Evolutionary conservation across 371 early-diverging fungal species (phyloP).

Genomic region (Mortierella sp.): DNA sequence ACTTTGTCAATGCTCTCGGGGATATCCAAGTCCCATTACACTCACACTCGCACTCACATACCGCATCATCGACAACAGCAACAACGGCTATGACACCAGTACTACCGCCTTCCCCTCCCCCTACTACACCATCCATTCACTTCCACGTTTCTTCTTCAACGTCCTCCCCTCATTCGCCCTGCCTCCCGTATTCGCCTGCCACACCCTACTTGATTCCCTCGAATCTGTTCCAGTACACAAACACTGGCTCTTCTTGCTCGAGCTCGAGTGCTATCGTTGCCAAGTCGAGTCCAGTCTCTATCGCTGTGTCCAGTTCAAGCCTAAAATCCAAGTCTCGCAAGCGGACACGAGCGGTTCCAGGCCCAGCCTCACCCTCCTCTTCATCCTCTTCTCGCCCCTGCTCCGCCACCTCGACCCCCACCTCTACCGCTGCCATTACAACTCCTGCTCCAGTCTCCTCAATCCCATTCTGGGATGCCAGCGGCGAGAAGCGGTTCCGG

Average conservation of each 20-base stretch:
- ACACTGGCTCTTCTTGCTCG: not conserved
- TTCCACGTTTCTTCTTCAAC: not conserved
- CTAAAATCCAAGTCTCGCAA: not conserved
- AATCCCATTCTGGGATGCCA: not conserved
- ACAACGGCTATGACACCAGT: not conserved
- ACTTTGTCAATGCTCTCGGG: not conserved
- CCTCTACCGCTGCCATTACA: too few species aligned
- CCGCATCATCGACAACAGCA: not conserved
- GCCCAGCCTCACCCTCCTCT: not conserved
- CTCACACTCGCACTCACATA: too few species aligned
- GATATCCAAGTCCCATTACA: too few species aligned
- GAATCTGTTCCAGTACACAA: constrained; percentile 3
- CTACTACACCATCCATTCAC: not conserved
- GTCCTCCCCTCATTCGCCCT: not conserved
- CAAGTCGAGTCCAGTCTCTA: not conserved
- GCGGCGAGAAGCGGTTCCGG: not conserved
- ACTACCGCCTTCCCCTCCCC: not conserved
- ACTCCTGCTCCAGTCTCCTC: not conserved
- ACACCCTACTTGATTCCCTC: not conserved
- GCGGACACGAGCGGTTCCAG: not conserved
- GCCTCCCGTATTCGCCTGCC: not conserved
- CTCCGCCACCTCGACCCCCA: not conserved
- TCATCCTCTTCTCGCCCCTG: not conserved
- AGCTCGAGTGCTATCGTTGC: not conserved
- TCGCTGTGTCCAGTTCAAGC: not conserved